Evolutionary conservation across 108 stramenopile genomes (phyloP), one percentile per base, ranked within the genome.

Genomic region (Nitzschia putrida): DNA sequence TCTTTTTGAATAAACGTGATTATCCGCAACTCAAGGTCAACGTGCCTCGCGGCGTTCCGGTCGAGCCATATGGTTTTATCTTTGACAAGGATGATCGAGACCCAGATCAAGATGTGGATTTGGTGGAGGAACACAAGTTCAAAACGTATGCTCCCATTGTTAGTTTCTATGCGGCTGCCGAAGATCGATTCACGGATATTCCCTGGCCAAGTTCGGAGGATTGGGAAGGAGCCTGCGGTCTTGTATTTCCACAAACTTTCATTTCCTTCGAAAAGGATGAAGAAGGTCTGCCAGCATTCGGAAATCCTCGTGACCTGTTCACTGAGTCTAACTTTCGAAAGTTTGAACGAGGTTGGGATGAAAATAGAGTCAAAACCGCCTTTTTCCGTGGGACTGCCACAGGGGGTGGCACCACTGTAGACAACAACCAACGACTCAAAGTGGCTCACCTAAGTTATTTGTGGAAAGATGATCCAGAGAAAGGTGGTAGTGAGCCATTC

Each of bases 1-100:
- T 99, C 80, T 98, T 99, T 85, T 78, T 99, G 65, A 99, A 99
- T 82, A 99, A 99, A 72, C 87, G 99, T 37, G 99, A 99, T 81
- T 98, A 98, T 77, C 99, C 99, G 13, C 99, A 99, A 63, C 90
- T 99, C 51, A 99, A 99, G 75, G 84, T 89, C 67, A 96, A 97
- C 81, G 83, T 95, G 10, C 72, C 59, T 14, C 68, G 85, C 23
- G 90, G 83, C 6, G 72, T 77, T 38, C 95, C 96, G 3, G 97
- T 98, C 11, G 99, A 99, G 74, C 97, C 99, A 5, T 99, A 99
- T 79, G 99, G 98, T 8, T 99, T 99, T 74, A 94, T 98, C 57
- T 97, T 93, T 78, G 93, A 97, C 71, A 94, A 86, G 81, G 97
- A 97, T 68, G 99, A 99, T 73, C 83, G 96, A 55, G 88, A 96